Evolutionary conservation across 257 asterid genomes (phyloP).

Genomic region (Nicotiana knightiana): DNA sequence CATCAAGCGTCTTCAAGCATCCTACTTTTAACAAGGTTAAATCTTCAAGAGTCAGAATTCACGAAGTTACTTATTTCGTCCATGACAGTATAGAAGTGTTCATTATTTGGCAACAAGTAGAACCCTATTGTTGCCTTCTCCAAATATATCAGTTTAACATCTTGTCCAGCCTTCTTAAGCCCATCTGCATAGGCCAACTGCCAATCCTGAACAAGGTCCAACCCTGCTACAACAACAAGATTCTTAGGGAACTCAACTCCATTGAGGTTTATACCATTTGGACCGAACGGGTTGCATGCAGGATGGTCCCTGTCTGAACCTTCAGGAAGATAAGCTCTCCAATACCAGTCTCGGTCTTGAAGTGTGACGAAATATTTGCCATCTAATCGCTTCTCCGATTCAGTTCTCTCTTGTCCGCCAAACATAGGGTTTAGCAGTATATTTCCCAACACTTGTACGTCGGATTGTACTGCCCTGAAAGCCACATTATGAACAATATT

Average conservation of each 20-base stretch:
- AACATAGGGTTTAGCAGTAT: slow-evolving; percentile 69
- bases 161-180: slow-evolving; percentile 37
- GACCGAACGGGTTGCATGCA: slow-evolving; percentile 74
- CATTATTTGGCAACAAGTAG: slow-evolving; percentile 79
- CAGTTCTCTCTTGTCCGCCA: slow-evolving; percentile 73
- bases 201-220: slow-evolving; percentile 89
- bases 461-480: slow-evolving; percentile 53
- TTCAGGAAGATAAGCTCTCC: slow-evolving; percentile 80
- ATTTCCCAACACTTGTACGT: slow-evolving; percentile 52
- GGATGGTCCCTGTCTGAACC: slow-evolving; percentile 84
- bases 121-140: slow-evolving; percentile 81
- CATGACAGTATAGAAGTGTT: slow-evolving; percentile 61
- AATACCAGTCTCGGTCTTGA: slow-evolving; percentile 84
- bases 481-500: slow-evolving; percentile 82
- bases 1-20: slow-evolving; percentile 2
- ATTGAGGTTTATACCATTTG: slow-evolving; percentile 36
- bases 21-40: neutral
- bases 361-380: slow-evolving; percentile 67
- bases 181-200: slow-evolving; percentile 67
- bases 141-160: slow-evolving; percentile 50
- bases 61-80: slow-evolving; percentile 41
- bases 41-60: slow-evolving; percentile 10
- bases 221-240: slow-evolving; percentile 77
- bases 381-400: slow-evolving; percentile 53
- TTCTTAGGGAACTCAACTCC: slow-evolving; percentile 52